Base-by-base conservation (phyloP, 345 rosid species). In the Atalantia buxifolia region DNA sequence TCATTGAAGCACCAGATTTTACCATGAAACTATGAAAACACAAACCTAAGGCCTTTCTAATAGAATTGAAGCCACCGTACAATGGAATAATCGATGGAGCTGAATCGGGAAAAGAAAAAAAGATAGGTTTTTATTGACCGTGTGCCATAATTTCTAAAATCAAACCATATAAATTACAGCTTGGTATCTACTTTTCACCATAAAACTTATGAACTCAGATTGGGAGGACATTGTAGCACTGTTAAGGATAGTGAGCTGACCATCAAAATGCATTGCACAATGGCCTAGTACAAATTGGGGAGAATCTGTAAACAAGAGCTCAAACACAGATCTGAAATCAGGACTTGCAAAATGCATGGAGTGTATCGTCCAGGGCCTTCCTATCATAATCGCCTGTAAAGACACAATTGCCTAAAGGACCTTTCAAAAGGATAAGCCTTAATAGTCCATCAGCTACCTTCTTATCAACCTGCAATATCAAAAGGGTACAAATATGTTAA, bases 361-460 rank as follows among this genome's bases (percentile, higher is more conserved):
- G 97, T 27, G 98, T 96, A 48, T 92, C 98, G 25, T 92, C 98
- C 50, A 96, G 88, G 19, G 90, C 98, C 76, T 88, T 92, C 66
- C 89, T 86, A 74, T 94, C 97, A 74, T 94, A 94, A 78, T 94
- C 99, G 13, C 98, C 98, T 0, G 98, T 90, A 87, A 96, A 94
- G 33, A 92, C 97, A 68, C 98, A 96, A 78, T 90, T 94, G 79
- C 99, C 97, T 10, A 92, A 88, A 71, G 98, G 93, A 42, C 98
- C 99, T 88, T 94, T 90, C 63, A 96, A 85, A 75, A 96, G 95
- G 84, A 96, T 94, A 69, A 96, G 97, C 89, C 98, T 89, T 71
- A 94, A 88, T 68, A 94, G 75, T 66, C 99, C 99, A 69, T 96
- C 99, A 9, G 99, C 98, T 19, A 96, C 99, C 88, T 96, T 96